Base-by-base conservation (phyloP, 306 rosid genomes). In the Vicia villosa region DNA sequence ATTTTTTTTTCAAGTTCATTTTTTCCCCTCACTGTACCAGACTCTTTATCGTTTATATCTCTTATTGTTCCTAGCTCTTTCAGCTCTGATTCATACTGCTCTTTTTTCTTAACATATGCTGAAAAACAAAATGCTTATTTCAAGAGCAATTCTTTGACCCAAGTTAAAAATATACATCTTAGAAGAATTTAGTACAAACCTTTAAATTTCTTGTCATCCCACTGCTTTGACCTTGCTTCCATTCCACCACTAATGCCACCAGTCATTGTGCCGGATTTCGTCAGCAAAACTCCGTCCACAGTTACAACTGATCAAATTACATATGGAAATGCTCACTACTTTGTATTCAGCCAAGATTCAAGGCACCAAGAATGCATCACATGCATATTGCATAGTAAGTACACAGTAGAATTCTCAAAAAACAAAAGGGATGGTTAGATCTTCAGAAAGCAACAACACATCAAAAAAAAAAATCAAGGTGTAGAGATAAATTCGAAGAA, bases 201-300 rank as follows among this genome's bases (percentile, higher is more conserved):
- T 86, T 89, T 97, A 76, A 91, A 82, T 82, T 89, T 95, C 76
- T 91, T 95, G 79, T 95, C 99, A 71, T 95, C 97, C 99, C 99
- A 95, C 81, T 91, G 82, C 63, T 91, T 95, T 32, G 99, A 89
- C 83, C 96, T 87, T 40, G 97, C 99, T 84, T 95, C 99, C 99
- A 95, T 95, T 85, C 97, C 99, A 70, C 99, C 99, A 83, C 97
- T 95, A 34, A 92, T 91, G 75, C 99, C 99, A 56, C 99, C 99
- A 79, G 99, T 95, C 99, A 95, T 95, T 52, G 99, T 91, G 79
- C 99, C 99, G 4, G 99, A 91, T 77, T 95, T 95, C 3, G 99
- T 84, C 51, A 95, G 92, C 75, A 95, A 80, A 80, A 85, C 89
- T 67, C 99, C 99, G 62, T 95, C 99, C 70, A 91, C 90, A 64